Base-by-base conservation (phyloP, 1,139 yeast genomes). In the Suhomyces bokatorum region DNA sequence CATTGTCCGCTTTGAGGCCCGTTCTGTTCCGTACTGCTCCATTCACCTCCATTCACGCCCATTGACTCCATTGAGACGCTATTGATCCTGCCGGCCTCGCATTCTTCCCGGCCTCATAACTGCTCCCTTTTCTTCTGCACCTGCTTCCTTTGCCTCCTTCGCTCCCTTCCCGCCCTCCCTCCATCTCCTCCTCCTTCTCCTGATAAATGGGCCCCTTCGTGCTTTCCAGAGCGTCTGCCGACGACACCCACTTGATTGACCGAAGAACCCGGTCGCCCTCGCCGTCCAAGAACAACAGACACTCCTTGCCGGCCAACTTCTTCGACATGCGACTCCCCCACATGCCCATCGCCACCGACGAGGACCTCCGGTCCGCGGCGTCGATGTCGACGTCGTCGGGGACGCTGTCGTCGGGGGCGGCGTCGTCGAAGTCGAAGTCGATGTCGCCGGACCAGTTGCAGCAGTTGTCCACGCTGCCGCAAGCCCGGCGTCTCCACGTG, bases 401-500 rank as follows among this genome's bases (percentile, higher is more conserved):
- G 11, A 45, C 51, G n/a, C n/a, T n/a, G n/a, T 41, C 48, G n/a
- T 39, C 59, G 1, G 26, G 27, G 11, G 44, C 51, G n/a, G 42
- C 48, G 42, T 44, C 35, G 36, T 17, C 55, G 3, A 43, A 59
- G 1, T 13, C n/a, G n/a, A n/a, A n/a, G 42, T 44, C 35, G 36
- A 32, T 57, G 11, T 51, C 64, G 1, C 53, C 53, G 8, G 68
- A 64, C 11, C 67, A 68, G 45, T 54, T 73, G 36, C 63, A 58
- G 47, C 57, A 53, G 38, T 57, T 73, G 26, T 64, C 75, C 7
- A 58, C 60, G 14, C 69, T 74, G 13, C 77, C 77, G 2, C 48
- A 67, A 3, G 67, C 76, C 6, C 66, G 60, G 37, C 62, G 65
- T 37, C 58, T 74, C 33, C 78, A 73, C 53, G 65, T 74, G 32